Evolutionary conservation across 108 stramenopile genomes (phyloP), one percentile per base, ranked within the genome.

Genomic region (Phaeodactylum tricornutum): DNA sequence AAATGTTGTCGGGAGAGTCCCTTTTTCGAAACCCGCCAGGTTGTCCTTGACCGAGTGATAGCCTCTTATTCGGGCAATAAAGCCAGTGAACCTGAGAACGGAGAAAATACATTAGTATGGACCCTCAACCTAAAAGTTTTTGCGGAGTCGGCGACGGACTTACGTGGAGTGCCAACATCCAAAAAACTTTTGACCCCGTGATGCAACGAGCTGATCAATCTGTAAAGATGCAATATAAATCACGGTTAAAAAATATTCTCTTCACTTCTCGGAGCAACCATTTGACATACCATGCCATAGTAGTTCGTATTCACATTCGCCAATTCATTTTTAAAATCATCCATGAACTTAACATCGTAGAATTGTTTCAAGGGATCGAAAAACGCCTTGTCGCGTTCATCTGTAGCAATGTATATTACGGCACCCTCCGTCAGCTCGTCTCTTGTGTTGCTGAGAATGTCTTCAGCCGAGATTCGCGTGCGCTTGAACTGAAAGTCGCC

Each of bases 11-110:
- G 64, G 63, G 33, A 88, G 38, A 15, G 30, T 32, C n/a, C 86
- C 86, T 27, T 64, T 31, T 16, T 81, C 62, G 27, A 53, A 84
- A 1, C 88, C 84, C 3, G 56, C 51, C 4, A 44, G 29, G 45
- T 81, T 75, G 29, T 81, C 59, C 33, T 78, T 79, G 39, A 64
- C 60, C 2, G 72, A 60, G 39, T 88, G 79, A 53, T 90, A 87
- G 3, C 83, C 91, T 11, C 91, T 51, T 58, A 86, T 60, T n/a
- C 94, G 71, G 43, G 77, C 69, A 46, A 95, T 91, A 64, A 83
- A 92, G 0, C 84, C 83, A 12, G 62, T 55, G 44, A 68, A 62
- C 3, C 33, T 35, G 25, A 22, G 15, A n/a, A n/a, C n/a, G n/a
- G n/a, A n/a, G 14, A 14, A 50, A 3, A 50, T 6, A 36, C 5